A percentile compares a stretch with the other conserved stretches of the same genome.
Conservation (phyloP, 192 early-diverging fungal species). For the Coemansia sp. region DNA sequence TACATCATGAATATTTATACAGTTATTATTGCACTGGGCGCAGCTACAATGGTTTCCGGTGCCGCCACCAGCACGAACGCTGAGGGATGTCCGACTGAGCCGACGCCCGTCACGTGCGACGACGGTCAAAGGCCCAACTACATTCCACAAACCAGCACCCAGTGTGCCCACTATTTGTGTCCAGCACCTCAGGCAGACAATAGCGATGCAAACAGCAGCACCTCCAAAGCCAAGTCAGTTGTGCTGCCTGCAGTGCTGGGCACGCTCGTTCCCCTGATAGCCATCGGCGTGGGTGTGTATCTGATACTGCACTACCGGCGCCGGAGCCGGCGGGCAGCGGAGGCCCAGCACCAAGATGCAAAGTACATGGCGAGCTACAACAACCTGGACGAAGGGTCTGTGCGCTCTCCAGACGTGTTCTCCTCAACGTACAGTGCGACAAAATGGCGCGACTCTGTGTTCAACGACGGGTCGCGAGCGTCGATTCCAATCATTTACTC, state of each 20-base stretch:
- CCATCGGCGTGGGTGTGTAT: constrained; percentile 20
- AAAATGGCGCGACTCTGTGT: constrained; percentile 41
- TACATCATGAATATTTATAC: constrained; percentile 4
- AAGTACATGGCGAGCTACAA: constrained; percentile 49
- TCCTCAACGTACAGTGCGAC: constrained; percentile 41
- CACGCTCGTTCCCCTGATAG: constrained; percentile 20
- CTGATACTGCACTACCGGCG: constrained; percentile 34
- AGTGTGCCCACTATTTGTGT: constrained; percentile 48
- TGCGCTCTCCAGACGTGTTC: constrained; percentile 20
- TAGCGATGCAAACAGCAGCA: neutral
- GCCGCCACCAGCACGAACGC: constrained; percentile 6
- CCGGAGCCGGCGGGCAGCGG: constrained; percentile 13
- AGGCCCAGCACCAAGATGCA: constrained; percentile 29
- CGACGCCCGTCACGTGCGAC: constrained; percentile 23
- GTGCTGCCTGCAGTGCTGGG: constrained; percentile 43
- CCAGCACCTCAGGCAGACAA: neutral
- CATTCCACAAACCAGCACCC: constrained; percentile 26
- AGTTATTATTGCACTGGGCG: neutral
- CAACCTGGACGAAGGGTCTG: constrained; percentile 27
- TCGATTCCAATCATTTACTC: constrained; percentile 48
- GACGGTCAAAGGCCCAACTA: constrained; percentile 26
- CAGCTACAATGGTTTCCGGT: neutral
- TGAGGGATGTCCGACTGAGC: constrained; percentile 23
- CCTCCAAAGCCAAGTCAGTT: constrained; percentile 11
- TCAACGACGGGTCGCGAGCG: constrained; percentile 21